A percentile compares a stretch with the other conserved stretches of the same genome.
phyloP scores from a whole-genome alignment of 2,329 filamentous ascomycete species.

The Ophioceras dolichostomum region DNA sequence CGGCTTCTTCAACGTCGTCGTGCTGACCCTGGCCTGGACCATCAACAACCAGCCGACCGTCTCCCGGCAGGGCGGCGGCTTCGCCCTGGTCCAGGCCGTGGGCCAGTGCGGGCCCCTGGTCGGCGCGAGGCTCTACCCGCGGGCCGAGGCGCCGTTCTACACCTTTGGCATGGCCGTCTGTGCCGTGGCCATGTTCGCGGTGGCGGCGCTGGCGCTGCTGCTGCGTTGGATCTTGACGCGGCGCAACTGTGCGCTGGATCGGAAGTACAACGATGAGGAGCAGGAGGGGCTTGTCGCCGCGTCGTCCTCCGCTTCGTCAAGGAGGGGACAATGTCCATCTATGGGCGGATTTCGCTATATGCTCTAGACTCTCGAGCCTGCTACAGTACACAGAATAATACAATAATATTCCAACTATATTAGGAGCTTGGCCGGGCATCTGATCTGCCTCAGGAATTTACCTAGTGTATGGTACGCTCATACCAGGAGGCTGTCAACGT shows the following conservation, averaged over 20 bases:
- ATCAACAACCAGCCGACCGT: slow-evolving; percentile 72
- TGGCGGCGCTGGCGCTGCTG: slow-evolving; percentile 40
- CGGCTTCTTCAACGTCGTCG: slow-evolving; percentile 77
- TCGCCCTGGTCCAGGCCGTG: slow-evolving; percentile 69
- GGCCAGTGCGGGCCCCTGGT: slow-evolving; percentile 68
- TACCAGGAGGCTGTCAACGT: too few species aligned
- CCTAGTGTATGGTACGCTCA: too few species aligned
- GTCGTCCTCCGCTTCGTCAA: slow-evolving; percentile 14
- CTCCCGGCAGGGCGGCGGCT: slow-evolving; percentile 53
- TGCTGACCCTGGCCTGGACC: slow-evolving; percentile 76
- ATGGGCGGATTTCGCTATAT: slow-evolving; percentile 31
- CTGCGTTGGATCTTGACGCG: slow-evolving; percentile 40
- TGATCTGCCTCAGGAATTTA: too few species aligned
- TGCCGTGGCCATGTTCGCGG: slow-evolving; percentile 47
- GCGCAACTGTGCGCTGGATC: slow-evolving; percentile 35
- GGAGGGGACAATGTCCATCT: slow-evolving; percentile 6
- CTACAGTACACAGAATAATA: too few species aligned
- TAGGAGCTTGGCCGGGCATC: too few species aligned
- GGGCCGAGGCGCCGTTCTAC: slow-evolving; percentile 47
- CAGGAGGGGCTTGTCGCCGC: slow-evolving; percentile 28
- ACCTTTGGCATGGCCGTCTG: slow-evolving; percentile 50
- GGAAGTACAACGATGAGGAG: slow-evolving; percentile 15
- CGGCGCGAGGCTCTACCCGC: slow-evolving; percentile 55
- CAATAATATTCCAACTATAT: too few species aligned
- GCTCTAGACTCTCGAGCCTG: too few species aligned